phyloP scores from a whole-genome alignment of 225 moss, liverwort and hornwort species.

The Pseudoscleropodium purum region DNA sequence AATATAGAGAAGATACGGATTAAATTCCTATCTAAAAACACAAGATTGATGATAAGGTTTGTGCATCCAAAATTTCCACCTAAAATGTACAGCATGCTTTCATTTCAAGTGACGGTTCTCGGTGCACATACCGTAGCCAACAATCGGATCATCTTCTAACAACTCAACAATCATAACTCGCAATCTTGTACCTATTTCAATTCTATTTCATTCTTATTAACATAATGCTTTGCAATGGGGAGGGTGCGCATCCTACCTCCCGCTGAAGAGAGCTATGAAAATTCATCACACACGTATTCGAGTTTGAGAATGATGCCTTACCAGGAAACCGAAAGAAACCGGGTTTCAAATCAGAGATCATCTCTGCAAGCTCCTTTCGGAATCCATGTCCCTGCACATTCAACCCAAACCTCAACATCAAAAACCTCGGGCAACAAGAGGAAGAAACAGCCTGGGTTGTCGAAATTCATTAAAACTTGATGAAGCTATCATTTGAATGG shows the following conservation, averaged over 20 bases:
- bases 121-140: background rate
- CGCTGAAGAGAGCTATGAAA: background rate
- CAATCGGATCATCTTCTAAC: background rate
- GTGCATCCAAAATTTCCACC: background rate
- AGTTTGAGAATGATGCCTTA: background rate
- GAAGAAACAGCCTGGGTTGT: background rate
- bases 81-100: background rate
- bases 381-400: slow-evolving; percentile 72
- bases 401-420: background rate
- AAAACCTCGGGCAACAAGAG: background rate
- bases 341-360: slow-evolving; percentile 71
- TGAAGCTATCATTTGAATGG: too few relatives aligned
- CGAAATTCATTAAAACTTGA: background rate
- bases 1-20: background rate
- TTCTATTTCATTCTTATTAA: background rate
- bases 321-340: slow-evolving; percentile 92
- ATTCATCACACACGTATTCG: background rate
- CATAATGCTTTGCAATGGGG: background rate
- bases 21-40: background rate
- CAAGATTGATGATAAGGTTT: background rate
- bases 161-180: background rate
- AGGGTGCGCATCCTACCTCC: background rate
- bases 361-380: slow-evolving; percentile 64
- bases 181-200: background rate
- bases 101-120: background rate